Base-by-base conservation (phyloP, 1,139 yeast species). In the Saccharomyces hybrid region DNA sequence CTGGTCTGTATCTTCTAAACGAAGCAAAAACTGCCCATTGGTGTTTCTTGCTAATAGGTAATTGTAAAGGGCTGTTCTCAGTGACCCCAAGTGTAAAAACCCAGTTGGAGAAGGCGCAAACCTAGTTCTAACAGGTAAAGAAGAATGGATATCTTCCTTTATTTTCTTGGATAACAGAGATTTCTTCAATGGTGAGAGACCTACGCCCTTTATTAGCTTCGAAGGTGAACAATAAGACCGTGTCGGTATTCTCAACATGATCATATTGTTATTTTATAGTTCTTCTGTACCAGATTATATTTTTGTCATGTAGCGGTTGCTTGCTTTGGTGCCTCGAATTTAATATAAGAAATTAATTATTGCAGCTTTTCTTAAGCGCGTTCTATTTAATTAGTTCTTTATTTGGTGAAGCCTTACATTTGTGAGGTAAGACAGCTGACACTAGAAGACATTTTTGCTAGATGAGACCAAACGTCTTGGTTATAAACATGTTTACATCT, bases 81-180 rank as follows among this genome's bases (percentile, higher is more conserved):
- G 70, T 0, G 98, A 90, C 0, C 99, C 99, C 55, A 95, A 70
- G 68, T 93, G 99, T 42, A 95, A 76, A 59, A 80, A 81, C 0
- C 99, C 99, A 0, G 99, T 93, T 0, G 99, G 99, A 2, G 98
- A 91, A 0, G 99, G 99, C 0, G 99, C 99, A 72, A 93, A 93
- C 61, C 99, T 74, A 1, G 98, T 89, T 59, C 97, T 72, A 0
- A 85, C 96, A 0, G 96, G 95, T 0, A 64, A 50, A 0, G 58
- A 58, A 1, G 84, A 83, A 46, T 80, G 84, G 3, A 74, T 64
- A 23, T 72, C 62, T 44, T 55, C 58, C 4, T 50, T 47, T 2
- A 63, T 62, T 53, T 61, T 65, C 47, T 61, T 60, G 8, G 60
- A 48, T 1, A 67, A 54, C 2, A 59, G 54, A 3, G 68, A 63